Evolutionary conservation across 306 rosid genomes (phyloP), one percentile per base, ranked within the genome.

Genomic region (Albizia julibrissin): DNA sequence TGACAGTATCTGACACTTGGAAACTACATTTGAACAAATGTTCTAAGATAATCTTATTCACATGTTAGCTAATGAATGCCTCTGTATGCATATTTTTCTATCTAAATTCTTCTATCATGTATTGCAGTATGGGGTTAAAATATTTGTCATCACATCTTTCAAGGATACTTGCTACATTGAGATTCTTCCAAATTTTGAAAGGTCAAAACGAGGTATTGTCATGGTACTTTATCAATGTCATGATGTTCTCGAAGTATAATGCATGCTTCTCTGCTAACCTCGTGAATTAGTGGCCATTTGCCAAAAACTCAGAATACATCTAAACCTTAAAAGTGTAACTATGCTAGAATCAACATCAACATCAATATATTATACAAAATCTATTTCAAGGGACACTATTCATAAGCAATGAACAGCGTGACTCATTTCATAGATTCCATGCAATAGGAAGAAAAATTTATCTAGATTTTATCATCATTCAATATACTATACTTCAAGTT

Each of bases 151-250:
- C 47, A 69, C 73, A 19, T 69, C 73, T 39, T 69, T 69, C 73
- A 69, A 69, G 73, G 73, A 69, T 43, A 69, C 73, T 21, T 69
- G 73, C 73, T 69, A 69, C 73, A 69, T 69, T 69, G 73, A 69
- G 73, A 69, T 69, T 69, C 49, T 69, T 69, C 73, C 73, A 19
- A 69, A 69, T 69, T 69, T 39, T 69, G 73, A 69, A 39, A 69
- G 73, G 49, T 69, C 73, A 39, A 69, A 39, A 21, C 47, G 73
- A 69, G 73, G 73, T 69, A 69, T 69, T 37, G 27, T 69, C 26
- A 39, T 37, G 49, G 49, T 52, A 52, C 62, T 19, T 37, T 39
- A 21, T 39, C 73, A 68, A 37, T 37, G 49, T 39, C 49, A 9
- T 21, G 49, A 62, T 62, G 34, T 62, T 61, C 47, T 37, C 26